Percentiles rank a stretch among this genome's conserved stretches.
These are phyloP conservation scores for Leptographium procerum DNA, from an alignment of 2,329 filamentous ascomycete species.

Conservation along the genomic window DNA sequence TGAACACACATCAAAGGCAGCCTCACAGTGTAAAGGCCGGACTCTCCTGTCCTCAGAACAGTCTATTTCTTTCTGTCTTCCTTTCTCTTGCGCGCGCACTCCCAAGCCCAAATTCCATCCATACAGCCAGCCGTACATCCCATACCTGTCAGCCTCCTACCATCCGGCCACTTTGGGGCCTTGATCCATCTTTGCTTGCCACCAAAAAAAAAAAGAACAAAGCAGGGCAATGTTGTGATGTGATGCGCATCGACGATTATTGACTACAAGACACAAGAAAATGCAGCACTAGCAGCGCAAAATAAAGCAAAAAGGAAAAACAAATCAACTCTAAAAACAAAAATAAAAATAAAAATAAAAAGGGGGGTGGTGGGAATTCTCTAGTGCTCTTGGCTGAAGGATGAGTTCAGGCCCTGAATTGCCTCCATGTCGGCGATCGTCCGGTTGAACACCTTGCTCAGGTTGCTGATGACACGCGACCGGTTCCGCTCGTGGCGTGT, in stretches of 20 bases:
- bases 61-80: neutral
- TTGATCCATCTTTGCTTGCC: neutral
- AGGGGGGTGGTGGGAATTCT: no score
- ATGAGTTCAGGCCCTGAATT: constrained; percentile 30
- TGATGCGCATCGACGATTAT: neutral
- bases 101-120: neutral
- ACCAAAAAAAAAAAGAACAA: neutral
- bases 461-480: constrained; percentile 45
- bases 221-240: no score
- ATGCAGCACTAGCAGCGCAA: neutral
- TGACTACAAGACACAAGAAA: neutral
- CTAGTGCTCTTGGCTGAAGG: constrained; percentile 28
- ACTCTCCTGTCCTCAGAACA: neutral
- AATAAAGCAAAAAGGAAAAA: neutral
- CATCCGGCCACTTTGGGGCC: neutral
- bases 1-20: no score
- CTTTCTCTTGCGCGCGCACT: neutral
- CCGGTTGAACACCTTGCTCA: constrained; percentile 64
- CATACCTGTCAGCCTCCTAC: neutral
- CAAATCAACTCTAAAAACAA: no score
- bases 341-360: neutral
- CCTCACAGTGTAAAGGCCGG: no score
- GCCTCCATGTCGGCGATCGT: constrained; percentile 57
- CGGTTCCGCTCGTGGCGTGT: constrained; percentile 74
- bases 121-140: neutral